Evolutionary conservation across 192 early-diverging fungal genomes (phyloP), one percentile per base, ranked within the genome.

Genomic region (Podila verticillata): DNA sequence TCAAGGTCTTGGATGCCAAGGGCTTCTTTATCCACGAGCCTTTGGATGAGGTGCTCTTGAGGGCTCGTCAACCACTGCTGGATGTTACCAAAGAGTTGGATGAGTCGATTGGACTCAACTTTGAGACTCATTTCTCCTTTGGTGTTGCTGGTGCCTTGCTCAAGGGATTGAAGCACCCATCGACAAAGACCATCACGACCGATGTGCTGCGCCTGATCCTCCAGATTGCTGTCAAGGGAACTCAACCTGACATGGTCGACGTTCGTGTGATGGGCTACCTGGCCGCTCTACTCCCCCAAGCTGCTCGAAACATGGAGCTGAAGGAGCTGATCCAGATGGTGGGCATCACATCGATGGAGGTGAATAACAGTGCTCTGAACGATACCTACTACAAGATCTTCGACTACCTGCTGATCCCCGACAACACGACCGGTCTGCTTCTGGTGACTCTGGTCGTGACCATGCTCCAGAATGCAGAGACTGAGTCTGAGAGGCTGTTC

Each of bases 61-160:
- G 80, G 24, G 93, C 92, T 8, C 88, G 95, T 19, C 84, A 84
- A 4, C 92, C 93, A 2, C 86, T 97, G 39, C 84, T 89, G 61
- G 89, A 95, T 65, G 89, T 91, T 3, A 89, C 92, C 20, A 87
- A 83, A 66, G 83, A 92, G 66, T 72, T 97, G 63, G 97, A 98
- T 72, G 81, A 85, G 22, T 73, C 86, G 8, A 87, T 91, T 28
- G 95, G 95, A 4, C 86, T 97, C 60, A 92, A 90, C 79, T 98
- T 98, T 85, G 87, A 89, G 54, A 90, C 88, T 7, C 94, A 96
- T 71, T 97, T 98, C 64, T 88, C 93, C 30, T 95, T 96, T 64
- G 95, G 96, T 19, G 86, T 97, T 39, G 86, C 95, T 10, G 87
- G 91, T 51, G 91, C 90, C 28, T 85, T 98, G 47, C 70, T 97